Evolutionary conservation across 225 moss, liverwort and hornwort species (phyloP), one percentile per base, ranked within the genome.

Genomic region (Physcomitrium patens): DNA sequence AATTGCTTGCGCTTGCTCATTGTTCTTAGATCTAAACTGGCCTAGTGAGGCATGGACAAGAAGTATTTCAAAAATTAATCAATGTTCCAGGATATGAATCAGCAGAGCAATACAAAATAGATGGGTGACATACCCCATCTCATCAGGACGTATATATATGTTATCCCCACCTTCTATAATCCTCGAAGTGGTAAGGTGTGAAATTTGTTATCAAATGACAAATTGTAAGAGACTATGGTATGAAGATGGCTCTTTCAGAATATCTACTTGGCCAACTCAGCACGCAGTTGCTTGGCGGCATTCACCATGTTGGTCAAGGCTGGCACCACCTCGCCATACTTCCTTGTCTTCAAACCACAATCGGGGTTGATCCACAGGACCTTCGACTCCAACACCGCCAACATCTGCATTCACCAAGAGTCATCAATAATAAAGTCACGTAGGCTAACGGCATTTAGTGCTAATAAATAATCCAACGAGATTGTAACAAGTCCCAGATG

Each of bases 301-400:
- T 37, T 37, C 31, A 37, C 31, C 31, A 37, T 37, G 7, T 37
- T 37, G 31, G 31, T 37, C 31, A 37, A 0, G 83, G 90, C 90
- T 41, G 90, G 87, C 7, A 83, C 79, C 42, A 90, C 90, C 56
- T 90, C 90, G 0, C 70, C 78, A 43, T 90, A 90, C 80, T 90
- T 90, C 72, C 90, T 87, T 37, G 31, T 37, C 31, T 37, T 37
- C 31, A 37, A 37, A 37, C 31, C 31, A 37, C 31, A 37, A 4
- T 37, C 31, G 7, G 31, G 31, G 31, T 37, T 37, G 31, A 37
- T 37, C 31, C 31, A 37, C 31, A 37, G 31, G 7, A 37, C 31
- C 31, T 37, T 37, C 4, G 31, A 37, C 31, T 37, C 31, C 31
- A 37, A 37, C 85, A 90, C 90, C 15, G 87, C 90, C 73, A 90